Conservation (phyloP, 1,284 basidiomycete species). For the Singerocomus rubriflavus region DNA sequence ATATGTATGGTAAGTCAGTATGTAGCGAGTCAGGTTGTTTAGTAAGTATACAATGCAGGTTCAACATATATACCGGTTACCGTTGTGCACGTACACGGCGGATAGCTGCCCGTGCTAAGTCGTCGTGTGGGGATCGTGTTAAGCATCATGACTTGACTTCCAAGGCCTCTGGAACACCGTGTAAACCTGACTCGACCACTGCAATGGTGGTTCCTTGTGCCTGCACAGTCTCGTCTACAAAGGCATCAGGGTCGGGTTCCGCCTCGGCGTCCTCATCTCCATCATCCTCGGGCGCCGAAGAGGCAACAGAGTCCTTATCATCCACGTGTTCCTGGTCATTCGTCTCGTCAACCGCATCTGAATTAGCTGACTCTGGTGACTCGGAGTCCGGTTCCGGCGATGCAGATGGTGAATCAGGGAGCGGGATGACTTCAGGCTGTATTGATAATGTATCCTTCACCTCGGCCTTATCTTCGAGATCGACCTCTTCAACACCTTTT, state of each 20-base stretch:
- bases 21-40: conserved; percentile 6
- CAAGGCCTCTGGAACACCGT: conserved; percentile 14
- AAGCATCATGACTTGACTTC: conserved; percentile 20
- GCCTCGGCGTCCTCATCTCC: conserved; percentile 10
- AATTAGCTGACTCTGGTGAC: conserved; percentile 15
- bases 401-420: conserved; percentile 44
- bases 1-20: conserved; percentile 19
- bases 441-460: conserved; percentile 18
- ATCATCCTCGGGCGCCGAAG: conserved; percentile 15
- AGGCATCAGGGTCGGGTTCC: not conserved
- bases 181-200: conserved; percentile 2
- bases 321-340: conserved; percentile 29
- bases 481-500: conserved; percentile 64
- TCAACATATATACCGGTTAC: not conserved
- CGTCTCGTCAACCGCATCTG: conserved; percentile 33
- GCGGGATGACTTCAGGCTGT: conserved; percentile 47
- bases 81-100: conserved; percentile 1
- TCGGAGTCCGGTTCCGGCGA: conserved; percentile 18
- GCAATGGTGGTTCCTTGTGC: conserved; percentile 4
- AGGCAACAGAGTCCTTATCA: conserved; percentile 22
- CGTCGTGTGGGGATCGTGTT: not conserved
- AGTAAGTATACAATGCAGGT: conserved; percentile 11
- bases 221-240: conserved; percentile 1
- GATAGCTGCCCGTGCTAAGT: not conserved
- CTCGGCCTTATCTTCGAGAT: conserved; percentile 45